phyloP scores from a whole-genome alignment of 805 yeast genomes.

The Sugiyamaella qingdaonensis region DNA sequence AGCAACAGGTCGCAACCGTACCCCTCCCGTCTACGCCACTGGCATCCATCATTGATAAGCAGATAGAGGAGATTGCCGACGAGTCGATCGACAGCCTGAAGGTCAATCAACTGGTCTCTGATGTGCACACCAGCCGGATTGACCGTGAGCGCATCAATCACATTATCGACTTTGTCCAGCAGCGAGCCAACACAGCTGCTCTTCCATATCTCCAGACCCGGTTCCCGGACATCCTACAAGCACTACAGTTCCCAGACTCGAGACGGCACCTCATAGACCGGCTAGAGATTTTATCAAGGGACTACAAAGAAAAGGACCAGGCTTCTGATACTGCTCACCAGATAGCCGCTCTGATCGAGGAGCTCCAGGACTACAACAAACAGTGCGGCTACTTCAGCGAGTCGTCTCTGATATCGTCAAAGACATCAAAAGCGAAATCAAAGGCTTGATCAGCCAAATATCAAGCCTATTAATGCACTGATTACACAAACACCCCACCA shows the following conservation, averaged over 20 bases:
- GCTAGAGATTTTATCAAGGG: slow-evolving; percentile 3
- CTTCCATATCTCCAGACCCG: not conserved
- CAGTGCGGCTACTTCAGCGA: slow-evolving; percentile 2
- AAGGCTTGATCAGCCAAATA: not conserved
- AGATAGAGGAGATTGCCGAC: not conserved
- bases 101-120: not conserved
- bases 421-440: not conserved
- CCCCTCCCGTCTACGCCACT: not conserved
- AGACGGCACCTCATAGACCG: slow-evolving; percentile 6
- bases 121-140: slow-evolving; percentile 12
- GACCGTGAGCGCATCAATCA: slow-evolving; percentile 18
- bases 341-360: not conserved
- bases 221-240: slow-evolving; percentile 6
- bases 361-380: not conserved
- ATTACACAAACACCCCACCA: not conserved
- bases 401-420: not conserved
- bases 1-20: not conserved
- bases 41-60: not conserved
- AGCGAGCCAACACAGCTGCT: not conserved
- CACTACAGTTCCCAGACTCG: slow-evolving; percentile 14
- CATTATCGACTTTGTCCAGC: slow-evolving; percentile 4
- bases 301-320: not conserved
- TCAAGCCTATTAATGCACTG: not conserved
- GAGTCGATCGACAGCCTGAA: not conserved
- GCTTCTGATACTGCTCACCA: not conserved